Evolutionary conservation across 2,329 filamentous ascomycete species (phyloP).

Genomic region (Fusarium proliferatum): DNA sequence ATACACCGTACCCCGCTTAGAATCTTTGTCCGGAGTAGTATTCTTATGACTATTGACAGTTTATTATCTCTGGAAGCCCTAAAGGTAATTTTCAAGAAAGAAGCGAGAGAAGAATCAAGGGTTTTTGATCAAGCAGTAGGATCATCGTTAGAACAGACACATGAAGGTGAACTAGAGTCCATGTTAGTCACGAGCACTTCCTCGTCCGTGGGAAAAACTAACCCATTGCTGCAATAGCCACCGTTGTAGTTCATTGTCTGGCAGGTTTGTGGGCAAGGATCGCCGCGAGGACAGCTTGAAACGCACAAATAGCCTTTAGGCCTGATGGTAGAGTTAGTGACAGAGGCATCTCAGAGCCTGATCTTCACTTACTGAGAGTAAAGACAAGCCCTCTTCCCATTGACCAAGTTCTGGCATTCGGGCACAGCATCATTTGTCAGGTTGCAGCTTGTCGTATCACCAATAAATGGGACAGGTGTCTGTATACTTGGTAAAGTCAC

Average conservation of each 20-base stretch:
- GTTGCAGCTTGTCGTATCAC: not conserved
- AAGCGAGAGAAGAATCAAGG: too few relatives aligned
- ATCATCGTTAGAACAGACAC: not conserved
- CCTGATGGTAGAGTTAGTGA: rapidly evolving
- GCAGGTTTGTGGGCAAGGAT: not conserved
- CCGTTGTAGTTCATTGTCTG: not conserved
- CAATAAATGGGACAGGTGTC: not conserved
- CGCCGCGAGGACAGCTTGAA: too few relatives aligned
- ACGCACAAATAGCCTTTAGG: not conserved
- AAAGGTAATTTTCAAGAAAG: not conserved
- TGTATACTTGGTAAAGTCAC: not conserved
- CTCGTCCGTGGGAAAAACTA: not conserved
- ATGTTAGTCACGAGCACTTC: not conserved
- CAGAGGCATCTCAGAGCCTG: rapidly evolving
- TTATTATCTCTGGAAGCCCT: too few relatives aligned
- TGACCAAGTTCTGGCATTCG: not conserved
- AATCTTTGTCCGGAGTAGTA: too few relatives aligned
- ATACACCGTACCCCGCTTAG: too few relatives aligned
- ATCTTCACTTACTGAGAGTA: not conserved
- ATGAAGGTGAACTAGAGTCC: rapidly evolving
- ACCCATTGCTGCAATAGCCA: not conserved
- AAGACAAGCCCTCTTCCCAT: not conserved
- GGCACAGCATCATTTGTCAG: not conserved
- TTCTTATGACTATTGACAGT: not conserved
- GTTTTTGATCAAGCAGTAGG: not conserved